These are phyloP conservation scores for Metarhizium humberi DNA, from an alignment of 2,329 filamentous ascomycete genomes.

Conservation along the genomic window DNA sequence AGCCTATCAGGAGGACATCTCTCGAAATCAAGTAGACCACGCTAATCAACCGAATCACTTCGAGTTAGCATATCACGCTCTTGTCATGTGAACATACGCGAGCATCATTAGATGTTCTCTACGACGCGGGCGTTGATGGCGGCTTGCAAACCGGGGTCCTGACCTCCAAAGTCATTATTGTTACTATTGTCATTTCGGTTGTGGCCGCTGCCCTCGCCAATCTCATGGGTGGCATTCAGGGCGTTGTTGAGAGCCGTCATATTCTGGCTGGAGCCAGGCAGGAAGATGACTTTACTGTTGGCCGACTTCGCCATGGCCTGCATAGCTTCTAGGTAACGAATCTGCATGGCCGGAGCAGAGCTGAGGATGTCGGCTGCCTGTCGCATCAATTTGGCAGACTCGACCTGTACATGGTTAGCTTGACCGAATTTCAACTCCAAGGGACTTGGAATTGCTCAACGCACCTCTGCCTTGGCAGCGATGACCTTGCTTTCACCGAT, in stretches of 20 bases:
- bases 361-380: slow-evolving; percentile 90
- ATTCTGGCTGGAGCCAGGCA: slow-evolving; percentile 54
- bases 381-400: slow-evolving; percentile 87
- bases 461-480: slow-evolving; percentile 77
- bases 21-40: slow-evolving; percentile 27
- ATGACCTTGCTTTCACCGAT: slow-evolving; percentile 99
- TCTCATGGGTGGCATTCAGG: slow-evolving; percentile 26
- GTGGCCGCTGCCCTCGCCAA: slow-evolving; percentile 37
- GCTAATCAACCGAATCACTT: slow-evolving; percentile 18
- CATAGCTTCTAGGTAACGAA: slow-evolving; percentile 96
- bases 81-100: slow-evolving; percentile 6
- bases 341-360: slow-evolving; percentile 94
- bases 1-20: slow-evolving; percentile 6
- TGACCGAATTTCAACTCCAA: not conserved
- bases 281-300: slow-evolving; percentile 81
- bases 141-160: slow-evolving; percentile 58
- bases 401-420: slow-evolving; percentile 44
- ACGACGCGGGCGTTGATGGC: slow-evolving; percentile 75
- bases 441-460: not conserved
- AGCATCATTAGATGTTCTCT: slow-evolving; percentile 66
- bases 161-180: slow-evolving; percentile 41
- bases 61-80: slow-evolving; percentile 20
- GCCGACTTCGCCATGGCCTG: slow-evolving; percentile 95
- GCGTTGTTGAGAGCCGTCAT: slow-evolving; percentile 37
- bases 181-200: slow-evolving; percentile 34